phyloP scores from a whole-genome alignment of 495 filamentous ascomycete species.

The Neurospora tetrasperma region DNA sequence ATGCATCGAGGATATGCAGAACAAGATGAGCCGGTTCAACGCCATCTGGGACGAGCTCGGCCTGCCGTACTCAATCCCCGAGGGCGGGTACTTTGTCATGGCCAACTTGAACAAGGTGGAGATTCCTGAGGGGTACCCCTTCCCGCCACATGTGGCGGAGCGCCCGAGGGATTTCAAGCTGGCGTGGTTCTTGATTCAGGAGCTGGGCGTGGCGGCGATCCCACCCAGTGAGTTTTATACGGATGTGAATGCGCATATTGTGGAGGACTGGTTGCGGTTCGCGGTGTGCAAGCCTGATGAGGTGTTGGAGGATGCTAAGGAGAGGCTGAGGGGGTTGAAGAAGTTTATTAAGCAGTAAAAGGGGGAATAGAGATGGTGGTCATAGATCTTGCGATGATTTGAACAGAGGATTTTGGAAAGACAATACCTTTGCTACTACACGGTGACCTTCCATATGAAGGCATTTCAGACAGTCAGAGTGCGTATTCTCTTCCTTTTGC shows the following conservation, averaged over 20 bases:
- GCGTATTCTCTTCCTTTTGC: neutral
- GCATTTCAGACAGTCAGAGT: neutral
- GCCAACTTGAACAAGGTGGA: constrained; percentile 81
- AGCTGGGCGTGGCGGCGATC: constrained; percentile 90
- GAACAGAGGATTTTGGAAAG: neutral
- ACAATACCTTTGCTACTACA: neutral
- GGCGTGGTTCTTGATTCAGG: constrained; percentile 91
- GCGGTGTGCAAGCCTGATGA: constrained; percentile 95
- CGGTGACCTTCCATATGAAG: neutral
- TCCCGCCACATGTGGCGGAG: constrained; percentile 76
- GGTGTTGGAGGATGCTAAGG: constrained; percentile 81
- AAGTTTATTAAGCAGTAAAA: constrained; percentile 49
- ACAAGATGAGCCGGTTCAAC: constrained; percentile 83
- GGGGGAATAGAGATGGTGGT: neutral
- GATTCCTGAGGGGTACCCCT: constrained; percentile 69
- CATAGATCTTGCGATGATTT: neutral
- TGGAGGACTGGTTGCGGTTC: constrained; percentile 87
- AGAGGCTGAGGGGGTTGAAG: constrained; percentile 75
- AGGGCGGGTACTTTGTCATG: constrained; percentile 94
- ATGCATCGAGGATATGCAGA: constrained; percentile 72
- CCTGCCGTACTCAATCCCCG: constrained; percentile 83
- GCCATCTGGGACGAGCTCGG: constrained; percentile 79
- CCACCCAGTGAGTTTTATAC: constrained; percentile 97
- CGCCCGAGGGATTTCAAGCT: constrained; percentile 89
- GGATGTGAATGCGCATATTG: constrained; percentile 66